Evolutionary conservation across 768 basidiomycete genomes (phyloP).

Genomic region (Basidioascus undulatus): DNA sequence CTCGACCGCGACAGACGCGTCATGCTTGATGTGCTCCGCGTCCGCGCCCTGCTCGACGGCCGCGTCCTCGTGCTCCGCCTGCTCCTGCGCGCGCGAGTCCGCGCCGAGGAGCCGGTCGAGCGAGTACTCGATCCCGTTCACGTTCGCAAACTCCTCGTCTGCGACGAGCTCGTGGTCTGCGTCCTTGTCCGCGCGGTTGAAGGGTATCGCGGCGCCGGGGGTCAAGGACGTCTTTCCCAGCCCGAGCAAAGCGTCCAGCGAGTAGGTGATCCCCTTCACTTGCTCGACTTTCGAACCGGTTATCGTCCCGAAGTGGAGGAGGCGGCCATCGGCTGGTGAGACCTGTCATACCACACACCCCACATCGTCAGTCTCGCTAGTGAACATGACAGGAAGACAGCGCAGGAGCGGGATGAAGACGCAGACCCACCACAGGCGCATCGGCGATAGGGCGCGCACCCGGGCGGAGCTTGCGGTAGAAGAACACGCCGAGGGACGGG

Average conservation of each 20-base stretch:
- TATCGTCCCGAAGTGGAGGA: constrained; percentile 79
- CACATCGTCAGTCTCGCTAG: background rate
- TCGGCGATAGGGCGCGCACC: constrained; percentile 54
- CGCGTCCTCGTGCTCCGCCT: constrained; percentile 16
- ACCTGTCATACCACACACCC: constrained; percentile 25
- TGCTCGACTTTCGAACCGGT: constrained; percentile 59
- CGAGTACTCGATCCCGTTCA: constrained; percentile 90
- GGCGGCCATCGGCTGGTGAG: constrained; percentile 78
- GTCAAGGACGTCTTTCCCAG: constrained; percentile 23
- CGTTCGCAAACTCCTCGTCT: constrained; percentile 77
- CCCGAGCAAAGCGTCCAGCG: constrained; percentile 77
- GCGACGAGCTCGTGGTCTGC: constrained; percentile 25
- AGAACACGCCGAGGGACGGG: constrained; percentile 76
- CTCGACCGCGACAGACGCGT: constrained; percentile 42
- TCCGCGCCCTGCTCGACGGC: constrained; percentile 31
- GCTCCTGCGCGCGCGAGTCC: constrained; percentile 1
- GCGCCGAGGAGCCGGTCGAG: constrained; percentile 65
- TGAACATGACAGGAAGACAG: background rate
- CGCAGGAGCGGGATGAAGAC: background rate
- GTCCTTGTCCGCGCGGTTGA: constrained; percentile 16
- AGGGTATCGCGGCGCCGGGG: constrained; percentile 24
- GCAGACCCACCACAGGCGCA: constrained; percentile 36
- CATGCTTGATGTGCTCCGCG: constrained; percentile 27
- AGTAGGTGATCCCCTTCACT: constrained; percentile 94
- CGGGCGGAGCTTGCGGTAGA: constrained; percentile 63